Conservation (phyloP, 768 basidiomycete genomes). For the Rubroboletus satanas region DNA sequence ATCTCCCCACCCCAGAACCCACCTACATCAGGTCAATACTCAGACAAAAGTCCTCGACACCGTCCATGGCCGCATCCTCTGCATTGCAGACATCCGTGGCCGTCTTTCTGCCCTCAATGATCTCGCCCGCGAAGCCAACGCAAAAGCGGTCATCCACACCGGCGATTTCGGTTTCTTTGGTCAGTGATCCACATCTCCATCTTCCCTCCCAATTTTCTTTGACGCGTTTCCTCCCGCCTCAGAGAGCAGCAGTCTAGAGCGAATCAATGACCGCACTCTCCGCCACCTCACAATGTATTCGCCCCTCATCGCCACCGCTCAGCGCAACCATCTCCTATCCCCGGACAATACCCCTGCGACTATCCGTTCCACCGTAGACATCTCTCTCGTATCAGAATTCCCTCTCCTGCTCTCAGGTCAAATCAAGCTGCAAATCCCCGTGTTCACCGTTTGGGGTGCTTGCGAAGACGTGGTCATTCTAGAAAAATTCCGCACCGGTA, state of each 20-base stretch:
- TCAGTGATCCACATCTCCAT: conserved; percentile 30
- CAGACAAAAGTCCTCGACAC: conserved; percentile 79
- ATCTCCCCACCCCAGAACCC: conserved; percentile 51
- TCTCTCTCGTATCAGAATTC: conserved; percentile 88
- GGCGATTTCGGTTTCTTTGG: conserved; percentile 99
- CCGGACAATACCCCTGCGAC: conserved; percentile 62
- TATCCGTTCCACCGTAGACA: conserved; percentile 72
- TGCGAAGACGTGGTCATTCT: conserved; percentile 93
- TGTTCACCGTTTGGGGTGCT: conserved; percentile 96
- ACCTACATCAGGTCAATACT: conserved; percentile 55
- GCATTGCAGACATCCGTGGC: conserved; percentile 92
- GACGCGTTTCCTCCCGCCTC: conserved; percentile 19
- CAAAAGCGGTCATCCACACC: conserved; percentile 91
- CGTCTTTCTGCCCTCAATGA: conserved; percentile 85
- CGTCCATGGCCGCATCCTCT: conserved; percentile 81
- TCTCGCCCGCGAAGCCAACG: conserved; percentile 83
- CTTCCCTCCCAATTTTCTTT: conserved; percentile 2
- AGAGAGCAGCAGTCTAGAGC: conserved; percentile 77
- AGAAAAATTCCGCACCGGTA: conserved; percentile 85
- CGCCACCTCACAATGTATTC: conserved; percentile 97
- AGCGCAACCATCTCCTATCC: conserved; percentile 73
- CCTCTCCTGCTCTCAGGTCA: conserved; percentile 87
- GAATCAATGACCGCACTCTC: conserved; percentile 93
- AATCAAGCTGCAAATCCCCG: conserved; percentile 87
- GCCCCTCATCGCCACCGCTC: conserved; percentile 80